These are phyloP conservation scores for Alternaria longipes DNA, from an alignment of 2,329 filamentous ascomycete genomes.

Conservation along the genomic window DNA sequence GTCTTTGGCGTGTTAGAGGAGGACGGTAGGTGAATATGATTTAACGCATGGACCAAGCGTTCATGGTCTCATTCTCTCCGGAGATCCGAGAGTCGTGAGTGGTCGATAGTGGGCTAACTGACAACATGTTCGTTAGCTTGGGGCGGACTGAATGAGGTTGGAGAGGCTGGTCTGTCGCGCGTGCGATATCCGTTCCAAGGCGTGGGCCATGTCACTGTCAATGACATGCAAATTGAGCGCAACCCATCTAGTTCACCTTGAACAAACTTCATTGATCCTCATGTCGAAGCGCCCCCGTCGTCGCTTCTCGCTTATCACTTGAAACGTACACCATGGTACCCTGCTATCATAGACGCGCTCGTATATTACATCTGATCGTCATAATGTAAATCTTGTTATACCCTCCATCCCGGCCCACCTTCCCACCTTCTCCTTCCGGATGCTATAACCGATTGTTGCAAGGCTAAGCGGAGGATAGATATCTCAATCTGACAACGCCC, in stretches of 20 bases:
- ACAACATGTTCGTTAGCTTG: not conserved
- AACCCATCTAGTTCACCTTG: not conserved
- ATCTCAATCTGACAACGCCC: not conserved
- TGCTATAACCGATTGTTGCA: not conserved
- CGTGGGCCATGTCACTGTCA: not conserved
- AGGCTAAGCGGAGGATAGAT: not conserved
- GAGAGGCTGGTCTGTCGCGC: not conserved
- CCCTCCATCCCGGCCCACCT: not conserved
- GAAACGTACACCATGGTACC: not conserved
- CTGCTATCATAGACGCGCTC: constrained; percentile 4
- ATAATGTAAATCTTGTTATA: not conserved
- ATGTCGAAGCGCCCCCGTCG: not conserved
- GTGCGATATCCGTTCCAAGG: not conserved
- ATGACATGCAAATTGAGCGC: not conserved
- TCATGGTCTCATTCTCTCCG: not conserved
- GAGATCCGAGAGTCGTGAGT: not conserved
- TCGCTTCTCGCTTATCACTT: not conserved
- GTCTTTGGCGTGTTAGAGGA: not conserved
- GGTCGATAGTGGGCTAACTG: not conserved
- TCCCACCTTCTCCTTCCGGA: not conserved
- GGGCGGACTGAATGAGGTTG: not conserved
- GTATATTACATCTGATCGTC: not conserved
- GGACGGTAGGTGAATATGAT: not conserved
- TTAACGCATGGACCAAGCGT: not conserved
- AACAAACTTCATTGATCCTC: not conserved